Evolutionary conservation across 805 yeast genomes (phyloP).

Genomic region (Ogataea paraovalis): DNA sequence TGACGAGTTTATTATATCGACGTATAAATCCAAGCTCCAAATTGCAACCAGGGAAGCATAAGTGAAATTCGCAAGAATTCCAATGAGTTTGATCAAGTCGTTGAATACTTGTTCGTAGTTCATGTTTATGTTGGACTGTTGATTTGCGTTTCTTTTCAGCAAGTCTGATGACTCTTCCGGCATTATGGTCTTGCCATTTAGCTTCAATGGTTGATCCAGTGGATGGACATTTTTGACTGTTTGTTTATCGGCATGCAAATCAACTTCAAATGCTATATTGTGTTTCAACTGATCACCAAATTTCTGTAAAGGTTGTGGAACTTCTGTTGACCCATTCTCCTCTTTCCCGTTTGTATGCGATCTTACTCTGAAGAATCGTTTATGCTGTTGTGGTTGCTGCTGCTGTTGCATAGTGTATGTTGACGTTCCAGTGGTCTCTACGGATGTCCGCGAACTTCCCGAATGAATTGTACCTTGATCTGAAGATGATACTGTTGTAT

Average conservation of each 20-base stretch:
- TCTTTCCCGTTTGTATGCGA: constrained; percentile 11
- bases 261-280: constrained; percentile 30
- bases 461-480: constrained; percentile 18
- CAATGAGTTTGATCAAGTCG: constrained; percentile 15
- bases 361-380: constrained; percentile 11
- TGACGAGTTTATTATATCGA: constrained; percentile 23
- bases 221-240: constrained; percentile 26
- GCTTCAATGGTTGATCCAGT: constrained; percentile 27
- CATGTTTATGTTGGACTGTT: background rate
- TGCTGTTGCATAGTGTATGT: background rate
- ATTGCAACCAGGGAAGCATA: constrained; percentile 8
- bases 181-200: constrained; percentile 1
- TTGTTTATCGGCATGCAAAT: constrained; percentile 2
- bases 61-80: constrained; percentile 6
- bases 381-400: constrained; percentile 6
- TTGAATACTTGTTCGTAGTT: constrained; percentile 4
- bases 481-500: constrained; percentile 10
- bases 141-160: background rate
- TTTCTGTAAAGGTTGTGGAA: background rate
- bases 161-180: background rate
- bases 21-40: constrained; percentile 28
- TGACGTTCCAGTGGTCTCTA: constrained; percentile 5
- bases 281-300: constrained; percentile 12
- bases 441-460: constrained; percentile 8
- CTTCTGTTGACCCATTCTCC: background rate